Base-by-base conservation (phyloP, 2,329 filamentous ascomycete species). In the Lachnellula suecica region DNA sequence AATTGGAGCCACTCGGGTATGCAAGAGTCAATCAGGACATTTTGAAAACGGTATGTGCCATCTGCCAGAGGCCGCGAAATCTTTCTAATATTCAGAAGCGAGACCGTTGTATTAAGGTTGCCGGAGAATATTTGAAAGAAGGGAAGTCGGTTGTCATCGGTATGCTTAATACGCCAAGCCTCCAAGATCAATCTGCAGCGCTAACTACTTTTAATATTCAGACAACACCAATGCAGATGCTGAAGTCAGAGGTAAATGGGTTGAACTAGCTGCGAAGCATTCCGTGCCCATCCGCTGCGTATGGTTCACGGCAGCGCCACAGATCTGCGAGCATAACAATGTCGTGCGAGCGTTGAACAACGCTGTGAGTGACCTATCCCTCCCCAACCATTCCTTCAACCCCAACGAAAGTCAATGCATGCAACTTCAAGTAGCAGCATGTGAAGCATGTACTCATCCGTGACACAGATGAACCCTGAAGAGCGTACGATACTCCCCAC, bases 151-250 rank as follows among this genome's bases (percentile, higher is more conserved):
- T 96, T 4, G 90, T 79, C 23, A 79, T 97, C 53, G 91, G 90
- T 94, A 78, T 61, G 84, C n/a, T n/a, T n/a, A n/a, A n/a, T n/a
- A n/a, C n/a, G n/a, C n/a, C 29, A 8, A 45, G 17, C 24, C 22
- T 50, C 44, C n/a, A 22, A 41, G 20, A 35, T 27, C 13, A 13
- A 9, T 34, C 44, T 23, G 45, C 54, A 51, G 56, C 24, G 22
- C 34, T 38, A 25, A 44, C 37, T 13, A 46, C 15, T 40, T 45
- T 20, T 44, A n/a, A 60, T 54, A 40, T 49, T 49, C 43, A 49
- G 94, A 99, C 71, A 97, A 96, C 69, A 97, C 94, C n/a, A 99
- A 99, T 68, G 83, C 92, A 25, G 88, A 96, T 71, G 69, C 77
- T 10, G 87, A 89, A 47, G 90, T 87, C 22, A 81, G 94, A 59